These are phyloP conservation scores for Phaeosphaeriaceae sp. DNA, from an alignment of 2,329 filamentous ascomycete genomes.

Conservation along the genomic window DNA sequence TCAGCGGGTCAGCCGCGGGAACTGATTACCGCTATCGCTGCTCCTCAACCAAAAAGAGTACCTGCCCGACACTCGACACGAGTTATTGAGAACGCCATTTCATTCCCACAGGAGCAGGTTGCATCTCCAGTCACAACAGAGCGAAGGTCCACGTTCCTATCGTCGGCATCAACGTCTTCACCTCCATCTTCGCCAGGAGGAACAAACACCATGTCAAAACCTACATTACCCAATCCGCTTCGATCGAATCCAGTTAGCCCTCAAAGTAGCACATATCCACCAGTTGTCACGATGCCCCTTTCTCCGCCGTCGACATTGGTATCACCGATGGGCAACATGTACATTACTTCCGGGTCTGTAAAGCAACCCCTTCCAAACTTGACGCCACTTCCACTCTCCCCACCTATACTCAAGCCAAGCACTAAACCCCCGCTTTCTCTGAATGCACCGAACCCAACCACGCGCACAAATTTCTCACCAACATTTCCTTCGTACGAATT, in stretches of 20 bases:
- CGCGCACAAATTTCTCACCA: conserved; percentile 39
- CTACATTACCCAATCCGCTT: conserved; percentile 33
- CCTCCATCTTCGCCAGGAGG: conserved; percentile 38
- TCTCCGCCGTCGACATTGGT: conserved; percentile 33
- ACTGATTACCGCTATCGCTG: conserved; percentile 21
- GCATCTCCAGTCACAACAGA: conserved; percentile 19
- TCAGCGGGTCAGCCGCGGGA: conserved; percentile 14
- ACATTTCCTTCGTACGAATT: conserved; percentile 19
- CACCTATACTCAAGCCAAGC: conserved; percentile 42
- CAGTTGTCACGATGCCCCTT: conserved; percentile 25
- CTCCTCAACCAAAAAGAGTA: conserved; percentile 19
- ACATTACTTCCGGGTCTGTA: conserved; percentile 6
- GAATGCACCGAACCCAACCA: conserved; percentile 40
- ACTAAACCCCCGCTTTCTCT: conserved; percentile 40
- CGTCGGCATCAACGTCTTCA: conserved; percentile 42
- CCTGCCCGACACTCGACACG: conserved; percentile 23
- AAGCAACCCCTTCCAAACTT: conserved; percentile 33
- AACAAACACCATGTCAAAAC: conserved; percentile 18
- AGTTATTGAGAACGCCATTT: conserved; percentile 24
- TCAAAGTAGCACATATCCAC: conserved; percentile 17
- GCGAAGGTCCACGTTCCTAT: conserved; percentile 42
- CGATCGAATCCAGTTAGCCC: conserved; percentile 27
- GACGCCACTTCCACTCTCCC: conserved; percentile 41
- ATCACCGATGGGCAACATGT: conserved; percentile 13
- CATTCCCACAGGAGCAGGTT: conserved; percentile 21